These are phyloP conservation scores for Luvunga scandens DNA, from an alignment of 345 rosid genomes.

Conservation along the genomic window DNA sequence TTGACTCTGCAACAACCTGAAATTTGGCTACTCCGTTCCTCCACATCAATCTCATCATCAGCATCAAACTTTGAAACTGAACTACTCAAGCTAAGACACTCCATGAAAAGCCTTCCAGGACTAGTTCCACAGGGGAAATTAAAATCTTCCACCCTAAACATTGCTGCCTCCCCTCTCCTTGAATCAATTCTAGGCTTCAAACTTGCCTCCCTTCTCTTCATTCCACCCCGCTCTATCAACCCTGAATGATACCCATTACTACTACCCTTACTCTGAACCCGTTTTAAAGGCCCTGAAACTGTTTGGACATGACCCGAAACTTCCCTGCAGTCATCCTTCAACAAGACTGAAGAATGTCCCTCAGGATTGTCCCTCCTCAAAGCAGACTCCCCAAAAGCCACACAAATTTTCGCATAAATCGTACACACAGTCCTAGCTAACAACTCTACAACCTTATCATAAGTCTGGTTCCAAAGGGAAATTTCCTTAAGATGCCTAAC, in stretches of 20 bases:
- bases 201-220: conserved; percentile 29
- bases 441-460: conserved; percentile 88
- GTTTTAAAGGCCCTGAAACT: conserved; percentile 42
- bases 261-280: conserved; percentile 48
- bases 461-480: conserved; percentile 86
- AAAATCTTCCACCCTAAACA: conserved; percentile 56
- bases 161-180: conserved; percentile 41
- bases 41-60: conserved; percentile 39
- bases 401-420: conserved; percentile 64
- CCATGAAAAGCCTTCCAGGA: conserved; percentile 80
- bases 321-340: conserved; percentile 29
- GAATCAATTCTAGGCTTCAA: conserved; percentile 39
- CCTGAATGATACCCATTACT: conserved; percentile 35
- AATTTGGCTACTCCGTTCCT: conserved; percentile 44
- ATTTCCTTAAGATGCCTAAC: conserved; percentile 83
- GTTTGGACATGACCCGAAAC: conserved; percentile 25
- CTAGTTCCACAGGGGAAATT: conserved; percentile 74
- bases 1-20: conserved; percentile 39
- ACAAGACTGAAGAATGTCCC: conserved; percentile 23
- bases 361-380: conserved; percentile 31
- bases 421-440: conserved; percentile 88
- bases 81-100: conserved; percentile 75
- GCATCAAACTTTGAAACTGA: conserved; percentile 53
- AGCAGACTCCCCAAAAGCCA: conserved; percentile 60
- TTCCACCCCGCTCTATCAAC: conserved; percentile 18